A percentile compares a stretch with the other conserved stretches of the same genome.
Evolutionary conservation across 116 monocot genomes (phyloP).

Genomic region (Zostera marina): DNA sequence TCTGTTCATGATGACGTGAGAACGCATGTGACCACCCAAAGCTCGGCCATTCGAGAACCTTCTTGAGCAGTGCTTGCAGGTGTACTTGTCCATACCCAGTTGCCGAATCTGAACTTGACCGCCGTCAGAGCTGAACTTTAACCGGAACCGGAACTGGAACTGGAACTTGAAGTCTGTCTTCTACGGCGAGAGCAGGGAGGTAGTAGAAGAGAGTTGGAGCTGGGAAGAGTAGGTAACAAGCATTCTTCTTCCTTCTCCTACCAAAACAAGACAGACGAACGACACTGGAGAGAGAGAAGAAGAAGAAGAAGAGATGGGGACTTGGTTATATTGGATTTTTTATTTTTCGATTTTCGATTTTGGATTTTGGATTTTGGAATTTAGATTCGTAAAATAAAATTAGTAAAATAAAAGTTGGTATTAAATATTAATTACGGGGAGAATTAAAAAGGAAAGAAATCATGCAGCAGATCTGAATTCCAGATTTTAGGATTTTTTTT

Average conservation of each 20-base stretch:
- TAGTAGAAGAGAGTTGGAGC: conserved; percentile 4
- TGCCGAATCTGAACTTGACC: too few relatives aligned
- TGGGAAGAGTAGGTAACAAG: conserved; percentile 41
- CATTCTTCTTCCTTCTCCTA: conserved; percentile 15
- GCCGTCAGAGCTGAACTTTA: too few relatives aligned
- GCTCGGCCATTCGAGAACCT: conserved; percentile 71
- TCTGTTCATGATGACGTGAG: conserved; percentile 25
- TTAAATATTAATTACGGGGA: too few relatives aligned
- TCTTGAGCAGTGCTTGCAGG: conserved; percentile 77
- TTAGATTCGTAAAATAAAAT: too few relatives aligned
- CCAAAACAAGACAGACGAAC: not conserved
- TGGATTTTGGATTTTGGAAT: too few relatives aligned
- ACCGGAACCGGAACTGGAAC: too few relatives aligned
- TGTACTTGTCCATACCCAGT: conserved; percentile 49
- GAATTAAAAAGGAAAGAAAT: too few relatives aligned
- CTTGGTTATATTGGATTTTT: too few relatives aligned
- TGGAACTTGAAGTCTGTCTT: not conserved
- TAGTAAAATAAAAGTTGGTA: too few relatives aligned
- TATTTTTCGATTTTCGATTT: too few relatives aligned
- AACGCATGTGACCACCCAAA: conserved; percentile 87
- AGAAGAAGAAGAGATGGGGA: not conserved
- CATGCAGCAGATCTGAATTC: too few relatives aligned
- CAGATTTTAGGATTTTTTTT: too few relatives aligned
- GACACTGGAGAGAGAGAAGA: not conserved
- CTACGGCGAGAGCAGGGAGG: not conserved